Base-by-base conservation (phyloP, 352 stramenopile genomes). In the Globisporangium nunn region DNA sequence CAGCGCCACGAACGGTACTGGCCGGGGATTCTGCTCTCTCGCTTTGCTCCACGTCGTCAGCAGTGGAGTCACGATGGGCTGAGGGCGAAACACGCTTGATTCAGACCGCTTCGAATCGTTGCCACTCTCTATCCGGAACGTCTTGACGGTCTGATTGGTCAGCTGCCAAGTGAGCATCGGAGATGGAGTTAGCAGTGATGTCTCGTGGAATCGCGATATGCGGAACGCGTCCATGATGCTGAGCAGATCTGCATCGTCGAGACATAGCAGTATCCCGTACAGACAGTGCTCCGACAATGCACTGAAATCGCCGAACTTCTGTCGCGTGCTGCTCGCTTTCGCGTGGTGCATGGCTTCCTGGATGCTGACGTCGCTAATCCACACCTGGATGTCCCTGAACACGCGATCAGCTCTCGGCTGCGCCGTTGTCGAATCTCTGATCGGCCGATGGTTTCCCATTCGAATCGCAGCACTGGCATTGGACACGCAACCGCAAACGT, bases 91-190 rank as follows among this genome's bases (percentile, higher is more conserved):
- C 11, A 41, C 37, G 37, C 11, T 15, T 17, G 2, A 12, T 17
- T 17, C 37, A 2, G 8, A 41, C 37, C 17, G 37, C 37, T 1
- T 41, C 37, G 11, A 2, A 17, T 11, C 37, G 33, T 33, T 37
- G n/a, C 39, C n/a, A 15, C 5, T 17, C 37, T 63, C 54, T 23
- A 52, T n/a, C n/a, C 70, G 70, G 33, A 81, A 82, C 7, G 45
- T 35, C 56, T 76, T 85, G 33, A 61, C 63, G 12, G 85, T 67
- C 31, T 50, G 67, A 54, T 64, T 85, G 23, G 74, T 74, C 29
- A 83, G 59, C 51, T 87, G 66, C 74, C 76, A 87, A 31, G 68
- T 75, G 23, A 75, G 54, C 66, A 87, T 77, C 47, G 70, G 67
- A 37, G 67, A 58, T 33, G 68, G 68, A 31, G 78, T 43, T 4